These are phyloP conservation scores for Aspergillus carbonarius DNA, from an alignment of 2,329 filamentous ascomycete species.

Conservation along the genomic window DNA sequence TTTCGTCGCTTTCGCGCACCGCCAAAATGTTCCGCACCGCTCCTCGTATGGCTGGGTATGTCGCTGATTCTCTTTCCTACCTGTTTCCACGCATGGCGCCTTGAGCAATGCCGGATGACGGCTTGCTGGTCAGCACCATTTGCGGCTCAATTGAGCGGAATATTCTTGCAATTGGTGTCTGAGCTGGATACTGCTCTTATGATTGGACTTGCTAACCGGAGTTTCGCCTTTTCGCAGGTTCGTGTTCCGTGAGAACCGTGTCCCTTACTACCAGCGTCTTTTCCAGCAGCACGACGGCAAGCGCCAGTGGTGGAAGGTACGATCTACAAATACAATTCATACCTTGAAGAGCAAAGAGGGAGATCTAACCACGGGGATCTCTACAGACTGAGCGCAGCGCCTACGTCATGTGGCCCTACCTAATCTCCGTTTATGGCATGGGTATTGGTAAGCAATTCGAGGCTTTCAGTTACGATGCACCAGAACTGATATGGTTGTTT, in stretches of 20 bases:
- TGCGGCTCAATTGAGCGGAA: constrained; percentile 20
- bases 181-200: constrained; percentile 1
- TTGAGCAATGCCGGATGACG: constrained; percentile 16
- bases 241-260: constrained; percentile 66
- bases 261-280: constrained; percentile 65
- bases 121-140: constrained; percentile 14
- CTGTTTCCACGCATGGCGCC: constrained; percentile 4
- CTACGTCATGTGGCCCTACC: constrained; percentile 62
- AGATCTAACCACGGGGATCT: constrained; percentile 1
- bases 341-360: not conserved
- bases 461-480: too few species aligned
- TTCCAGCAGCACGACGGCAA: constrained; percentile 67
- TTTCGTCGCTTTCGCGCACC: constrained; percentile 26
- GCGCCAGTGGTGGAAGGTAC: constrained; percentile 68
- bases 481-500: constrained; percentile 10
- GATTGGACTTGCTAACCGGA: constrained; percentile 18
- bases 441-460: constrained; percentile 46
- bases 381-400: constrained; percentile 55
- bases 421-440: constrained; percentile 51
- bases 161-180: constrained; percentile 1
- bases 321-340: constrained; percentile 5
- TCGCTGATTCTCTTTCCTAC: constrained; percentile 11
- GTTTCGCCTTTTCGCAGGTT: constrained; percentile 36
- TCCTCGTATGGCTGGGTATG: constrained; percentile 46
- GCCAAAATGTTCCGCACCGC: constrained; percentile 45